A percentile compares a stretch with the other conserved stretches of the same genome.
phyloP scores from a whole-genome alignment of 148 eudicot species.

The Spergularia marina region DNA sequence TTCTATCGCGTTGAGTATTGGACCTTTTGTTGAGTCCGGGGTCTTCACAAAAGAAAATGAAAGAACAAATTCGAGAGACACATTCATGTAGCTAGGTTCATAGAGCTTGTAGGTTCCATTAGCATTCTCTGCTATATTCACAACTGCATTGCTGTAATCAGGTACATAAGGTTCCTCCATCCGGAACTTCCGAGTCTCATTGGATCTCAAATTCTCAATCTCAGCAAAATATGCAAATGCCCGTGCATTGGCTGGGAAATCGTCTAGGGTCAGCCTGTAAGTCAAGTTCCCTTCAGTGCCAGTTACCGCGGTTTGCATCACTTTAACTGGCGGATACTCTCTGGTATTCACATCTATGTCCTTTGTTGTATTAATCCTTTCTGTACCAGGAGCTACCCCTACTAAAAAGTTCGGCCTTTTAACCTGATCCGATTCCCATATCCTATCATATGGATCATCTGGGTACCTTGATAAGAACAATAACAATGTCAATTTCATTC shows the following conservation, averaged over 20 bases:
- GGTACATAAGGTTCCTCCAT: conserved; percentile 71
- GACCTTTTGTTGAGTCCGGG: conserved; percentile 76
- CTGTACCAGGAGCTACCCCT: conserved; percentile 82
- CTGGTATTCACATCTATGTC: conserved; percentile 62
- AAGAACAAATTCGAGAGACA: conserved; percentile 71
- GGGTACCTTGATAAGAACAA: conserved; percentile 68
- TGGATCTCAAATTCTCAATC: conserved; percentile 55
- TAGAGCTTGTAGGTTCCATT: conserved; percentile 88
- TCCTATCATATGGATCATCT: conserved; percentile 93
- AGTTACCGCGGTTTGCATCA: conserved; percentile 94
- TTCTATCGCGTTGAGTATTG: conserved; percentile 82
- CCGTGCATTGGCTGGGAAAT: conserved; percentile 91
- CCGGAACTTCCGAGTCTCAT: conserved; percentile 75
- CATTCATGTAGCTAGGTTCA: conserved; percentile 94
- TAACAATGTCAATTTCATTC: not conserved
- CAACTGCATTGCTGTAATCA: conserved; percentile 94
- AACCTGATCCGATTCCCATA: conserved; percentile 94
- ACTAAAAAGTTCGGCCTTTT: conserved; percentile 82
- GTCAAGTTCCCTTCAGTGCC: conserved; percentile 69
- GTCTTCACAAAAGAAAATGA: conserved; percentile 82
- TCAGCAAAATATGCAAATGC: conserved; percentile 95
- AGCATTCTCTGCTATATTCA: conserved; percentile 92
- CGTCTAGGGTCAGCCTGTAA: conserved; percentile 81
- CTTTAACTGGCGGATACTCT: conserved; percentile 91
- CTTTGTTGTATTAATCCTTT: conserved; percentile 68